These are phyloP conservation scores for Pneumocystis oryctolagi DNA, from an alignment of 1,139 yeast genomes.

Conservation along the genomic window DNA sequence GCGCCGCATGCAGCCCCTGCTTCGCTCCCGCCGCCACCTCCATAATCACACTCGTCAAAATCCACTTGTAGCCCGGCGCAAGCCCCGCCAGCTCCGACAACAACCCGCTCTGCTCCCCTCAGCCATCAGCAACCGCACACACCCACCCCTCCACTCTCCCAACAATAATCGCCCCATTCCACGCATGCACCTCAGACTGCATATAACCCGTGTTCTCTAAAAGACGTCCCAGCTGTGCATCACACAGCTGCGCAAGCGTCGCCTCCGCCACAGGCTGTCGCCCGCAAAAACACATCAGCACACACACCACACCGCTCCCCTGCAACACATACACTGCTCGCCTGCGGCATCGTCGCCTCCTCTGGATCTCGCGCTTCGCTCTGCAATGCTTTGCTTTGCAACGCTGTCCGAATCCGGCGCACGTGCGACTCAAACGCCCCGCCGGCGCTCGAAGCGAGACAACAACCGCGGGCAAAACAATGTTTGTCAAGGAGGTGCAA, in stretches of 20 bases:
- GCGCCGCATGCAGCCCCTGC: not conserved
- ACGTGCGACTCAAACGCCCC: too few species aligned
- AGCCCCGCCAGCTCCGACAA: not conserved
- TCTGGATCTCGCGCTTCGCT: too few species aligned
- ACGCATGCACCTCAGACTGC: not conserved
- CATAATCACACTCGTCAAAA: not conserved
- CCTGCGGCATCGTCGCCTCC: too few species aligned
- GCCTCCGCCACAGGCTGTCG: not conserved
- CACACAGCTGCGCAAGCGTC: not conserved
- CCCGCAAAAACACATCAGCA: too few species aligned
- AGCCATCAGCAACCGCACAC: not conserved
- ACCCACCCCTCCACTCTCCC: not conserved
- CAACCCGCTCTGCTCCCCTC: not conserved
- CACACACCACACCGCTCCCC: too few species aligned
- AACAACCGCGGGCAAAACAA: not conserved
- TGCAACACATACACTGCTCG: too few species aligned
- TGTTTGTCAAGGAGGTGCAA: not conserved
- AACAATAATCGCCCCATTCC: not conserved
- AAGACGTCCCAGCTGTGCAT: not conserved
- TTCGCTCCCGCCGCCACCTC: not conserved
- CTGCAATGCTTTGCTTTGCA: too few species aligned
- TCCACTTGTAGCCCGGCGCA: not conserved
- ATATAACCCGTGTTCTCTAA: not conserved
- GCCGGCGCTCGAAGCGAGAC: too few species aligned
- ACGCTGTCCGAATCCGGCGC: too few species aligned